These are phyloP conservation scores for Tetracladium maxilliforme DNA, from an alignment of 2,329 filamentous ascomycete species.

Conservation along the genomic window DNA sequence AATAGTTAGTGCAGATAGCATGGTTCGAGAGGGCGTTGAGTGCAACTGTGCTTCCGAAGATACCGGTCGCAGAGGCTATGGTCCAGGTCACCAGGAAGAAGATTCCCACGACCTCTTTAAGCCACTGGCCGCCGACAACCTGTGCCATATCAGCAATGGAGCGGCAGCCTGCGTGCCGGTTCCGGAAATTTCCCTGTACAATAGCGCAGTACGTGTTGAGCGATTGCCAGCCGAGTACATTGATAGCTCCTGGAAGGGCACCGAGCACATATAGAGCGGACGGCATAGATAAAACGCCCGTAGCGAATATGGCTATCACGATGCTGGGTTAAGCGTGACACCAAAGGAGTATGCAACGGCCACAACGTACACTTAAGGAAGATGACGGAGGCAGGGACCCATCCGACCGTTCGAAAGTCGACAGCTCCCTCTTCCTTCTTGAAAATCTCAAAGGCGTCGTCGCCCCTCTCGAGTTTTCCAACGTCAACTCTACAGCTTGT, in stretches of 20 bases:
- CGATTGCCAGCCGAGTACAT: slow-evolving; percentile 24
- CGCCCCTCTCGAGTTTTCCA: slow-evolving; percentile 9
- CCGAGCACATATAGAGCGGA: slow-evolving; percentile 25
- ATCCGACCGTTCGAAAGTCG: slow-evolving; percentile 30
- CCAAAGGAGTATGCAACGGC: too few relatives aligned
- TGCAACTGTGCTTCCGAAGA: slow-evolving; percentile 41
- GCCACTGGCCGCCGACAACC: slow-evolving; percentile 32
- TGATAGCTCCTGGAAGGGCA: slow-evolving; percentile 25
- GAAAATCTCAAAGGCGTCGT: slow-evolving; percentile 25
- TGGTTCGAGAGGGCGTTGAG: slow-evolving; percentile 45
- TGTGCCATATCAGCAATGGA: slow-evolving; percentile 42
- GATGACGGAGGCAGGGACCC: slow-evolving; percentile 30
- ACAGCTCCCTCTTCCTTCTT: slow-evolving; percentile 24
- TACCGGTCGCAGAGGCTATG: slow-evolving; percentile 38
- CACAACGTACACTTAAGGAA: slow-evolving; percentile 25
- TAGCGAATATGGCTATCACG: slow-evolving; percentile 22
- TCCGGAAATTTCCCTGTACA: slow-evolving; percentile 34
- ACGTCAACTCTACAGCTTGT: slow-evolving; percentile 10
- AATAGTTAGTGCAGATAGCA: slow-evolving; percentile 43
- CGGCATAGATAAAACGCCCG: slow-evolving; percentile 24
- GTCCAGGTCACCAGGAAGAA: slow-evolving; percentile 43
- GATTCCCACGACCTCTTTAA: slow-evolving; percentile 35
- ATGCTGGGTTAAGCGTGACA: background rate
- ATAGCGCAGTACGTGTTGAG: slow-evolving; percentile 32
- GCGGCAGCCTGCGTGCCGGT: slow-evolving; percentile 32